phyloP scores from a whole-genome alignment of 2,329 filamentous ascomycete genomes.

The Penicillium sp. region DNA sequence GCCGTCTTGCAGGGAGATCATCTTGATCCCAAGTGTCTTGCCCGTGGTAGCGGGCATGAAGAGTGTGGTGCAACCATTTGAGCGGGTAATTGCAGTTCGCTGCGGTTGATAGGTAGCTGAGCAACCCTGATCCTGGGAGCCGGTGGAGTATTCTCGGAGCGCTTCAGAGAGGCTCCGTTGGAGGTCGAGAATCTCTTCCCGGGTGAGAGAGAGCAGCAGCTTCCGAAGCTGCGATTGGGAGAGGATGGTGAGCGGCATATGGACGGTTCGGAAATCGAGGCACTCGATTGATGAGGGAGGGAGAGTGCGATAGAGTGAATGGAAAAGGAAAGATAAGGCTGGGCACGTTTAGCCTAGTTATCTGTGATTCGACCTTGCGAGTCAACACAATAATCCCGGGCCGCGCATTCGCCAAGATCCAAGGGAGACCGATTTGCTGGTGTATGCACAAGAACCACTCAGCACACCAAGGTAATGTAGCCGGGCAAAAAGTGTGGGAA shows the following conservation, averaged over 20 bases:
- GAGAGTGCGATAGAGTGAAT: background rate
- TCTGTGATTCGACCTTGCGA: conserved; percentile 8
- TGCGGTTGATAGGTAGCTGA: conserved; percentile 67
- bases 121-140: conserved; percentile 64
- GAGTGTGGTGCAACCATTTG: conserved; percentile 66
- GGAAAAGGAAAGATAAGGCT: background rate
- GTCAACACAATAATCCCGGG: background rate
- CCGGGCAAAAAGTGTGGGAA: conserved; percentile 14
- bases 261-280: conserved; percentile 22
- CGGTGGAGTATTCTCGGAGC: conserved; percentile 69
- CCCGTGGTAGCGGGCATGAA: conserved; percentile 71
- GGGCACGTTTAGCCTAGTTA: conserved; percentile 10
- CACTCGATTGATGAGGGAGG: background rate
- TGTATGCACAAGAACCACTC: background rate
- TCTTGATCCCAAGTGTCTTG: conserved; percentile 67
- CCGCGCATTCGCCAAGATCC: conserved; percentile 21
- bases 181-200: conserved; percentile 63
- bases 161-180: conserved; percentile 65
- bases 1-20: conserved; percentile 61
- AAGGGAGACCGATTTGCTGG: conserved; percentile 16
- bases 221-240: conserved; percentile 61
- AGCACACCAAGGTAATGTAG: conserved; percentile 15
- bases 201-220: conserved; percentile 61
- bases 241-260: conserved; percentile 67
- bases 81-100: conserved; percentile 64